These are phyloP conservation scores for Trichoderma polysporum DNA, from an alignment of 2,329 filamentous ascomycete species.

Conservation along the genomic window DNA sequence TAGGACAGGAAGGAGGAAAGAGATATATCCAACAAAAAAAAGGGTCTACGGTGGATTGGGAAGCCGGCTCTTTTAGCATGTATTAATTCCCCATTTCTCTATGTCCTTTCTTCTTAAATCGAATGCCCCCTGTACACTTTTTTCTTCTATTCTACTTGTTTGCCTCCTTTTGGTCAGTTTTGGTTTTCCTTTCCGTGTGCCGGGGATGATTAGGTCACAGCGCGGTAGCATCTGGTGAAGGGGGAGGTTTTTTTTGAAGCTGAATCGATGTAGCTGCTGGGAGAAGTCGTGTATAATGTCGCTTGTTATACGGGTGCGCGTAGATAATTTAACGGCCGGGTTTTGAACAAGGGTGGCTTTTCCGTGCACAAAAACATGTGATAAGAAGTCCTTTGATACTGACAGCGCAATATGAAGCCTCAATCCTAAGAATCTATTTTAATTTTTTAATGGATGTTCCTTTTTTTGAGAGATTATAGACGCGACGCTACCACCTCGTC, in stretches of 20 bases:
- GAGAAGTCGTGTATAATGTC: neutral
- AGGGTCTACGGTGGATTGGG: constrained; percentile 29
- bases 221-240: neutral
- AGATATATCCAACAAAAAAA: constrained; percentile 24
- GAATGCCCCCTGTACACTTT: constrained; percentile 14
- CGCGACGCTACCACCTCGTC: neutral
- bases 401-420: neutral
- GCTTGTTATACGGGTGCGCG: neutral
- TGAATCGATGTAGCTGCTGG: neutral
- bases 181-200: neutral
- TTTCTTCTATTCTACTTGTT: neutral
- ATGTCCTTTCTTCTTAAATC: constrained; percentile 27
- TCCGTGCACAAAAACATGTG: neutral
- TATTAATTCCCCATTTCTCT: constrained; percentile 47
- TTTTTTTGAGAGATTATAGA: neutral
- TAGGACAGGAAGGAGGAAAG: constrained; percentile 4
- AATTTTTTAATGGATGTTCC: neutral
- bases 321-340: constrained; percentile 9
- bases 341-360: neutral
- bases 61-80: constrained; percentile 44
- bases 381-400: neutral
- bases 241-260: neutral
- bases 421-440: neutral
- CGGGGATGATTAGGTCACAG: neutral
- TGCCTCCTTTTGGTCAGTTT: neutral